phyloP scores from a whole-genome alignment of 768 basidiomycete genomes.

The Rhizopogon rudus region DNA sequence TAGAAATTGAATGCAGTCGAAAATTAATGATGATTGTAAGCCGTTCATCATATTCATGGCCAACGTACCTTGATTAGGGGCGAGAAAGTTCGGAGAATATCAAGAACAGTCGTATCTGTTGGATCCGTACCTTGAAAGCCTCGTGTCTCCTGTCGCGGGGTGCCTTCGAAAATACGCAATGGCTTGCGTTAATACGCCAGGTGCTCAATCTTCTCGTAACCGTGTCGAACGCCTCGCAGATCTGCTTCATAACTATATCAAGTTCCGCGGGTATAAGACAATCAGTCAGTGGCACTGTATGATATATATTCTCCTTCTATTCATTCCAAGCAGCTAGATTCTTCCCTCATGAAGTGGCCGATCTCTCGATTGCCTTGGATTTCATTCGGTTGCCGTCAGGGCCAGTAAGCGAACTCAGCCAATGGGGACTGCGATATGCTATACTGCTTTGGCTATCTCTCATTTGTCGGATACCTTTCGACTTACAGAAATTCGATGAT shows the following conservation, averaged over 20 bases:
- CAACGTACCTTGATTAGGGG: neutral
- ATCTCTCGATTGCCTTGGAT: slow-evolving; percentile 69
- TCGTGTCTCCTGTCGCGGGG: slow-evolving; percentile 73
- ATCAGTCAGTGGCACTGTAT: slow-evolving; percentile 58
- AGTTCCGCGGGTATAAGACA: slow-evolving; percentile 86
- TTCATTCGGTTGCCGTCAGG: slow-evolving; percentile 50
- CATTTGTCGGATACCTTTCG: slow-evolving; percentile 91
- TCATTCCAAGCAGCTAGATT: slow-evolving; percentile 64
- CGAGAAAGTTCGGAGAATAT: slow-evolving; percentile 71
- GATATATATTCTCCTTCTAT: slow-evolving; percentile 4
- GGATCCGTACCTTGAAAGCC: slow-evolving; percentile 80
- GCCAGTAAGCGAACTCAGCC: slow-evolving; percentile 33
- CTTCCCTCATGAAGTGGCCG: slow-evolving; percentile 88
- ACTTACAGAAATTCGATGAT: slow-evolving; percentile 81
- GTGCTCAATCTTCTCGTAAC: slow-evolving; percentile 22
- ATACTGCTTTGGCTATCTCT: slow-evolving; percentile 92
- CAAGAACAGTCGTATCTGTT: slow-evolving; percentile 92
- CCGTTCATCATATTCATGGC: slow-evolving; percentile 7
- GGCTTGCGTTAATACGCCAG: slow-evolving; percentile 26
- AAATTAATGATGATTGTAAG: slow-evolving; percentile 50
- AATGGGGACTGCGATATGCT: slow-evolving; percentile 83
- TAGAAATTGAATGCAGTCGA: slow-evolving; percentile 37
- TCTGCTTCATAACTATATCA: slow-evolving; percentile 77
- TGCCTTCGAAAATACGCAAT: slow-evolving; percentile 53
- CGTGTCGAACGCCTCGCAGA: slow-evolving; percentile 50